These are phyloP conservation scores for Helenozyma baotianmanensis DNA, from an alignment of 805 yeast genomes.

Conservation along the genomic window DNA sequence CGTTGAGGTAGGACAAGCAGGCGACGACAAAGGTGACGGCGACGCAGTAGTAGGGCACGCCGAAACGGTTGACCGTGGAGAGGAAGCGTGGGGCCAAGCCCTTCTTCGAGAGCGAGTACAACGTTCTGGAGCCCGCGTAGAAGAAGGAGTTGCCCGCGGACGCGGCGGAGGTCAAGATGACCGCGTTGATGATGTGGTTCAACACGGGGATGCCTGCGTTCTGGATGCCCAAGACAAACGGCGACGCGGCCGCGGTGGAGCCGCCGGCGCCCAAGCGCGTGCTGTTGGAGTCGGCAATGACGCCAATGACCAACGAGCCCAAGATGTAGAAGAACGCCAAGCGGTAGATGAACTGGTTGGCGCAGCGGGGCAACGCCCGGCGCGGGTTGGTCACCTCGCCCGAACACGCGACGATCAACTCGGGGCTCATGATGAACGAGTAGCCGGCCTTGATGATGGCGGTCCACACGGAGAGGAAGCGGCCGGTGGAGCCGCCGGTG, in stretches of 20 bases:
- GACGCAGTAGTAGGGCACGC: constrained; percentile 39
- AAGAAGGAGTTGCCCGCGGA: constrained; percentile 24
- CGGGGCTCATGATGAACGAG: constrained; percentile 40
- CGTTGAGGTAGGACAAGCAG: constrained; percentile 51
- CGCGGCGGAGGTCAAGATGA: constrained; percentile 61
- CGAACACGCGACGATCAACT: constrained; percentile 48
- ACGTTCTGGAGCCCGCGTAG: constrained; percentile 16
- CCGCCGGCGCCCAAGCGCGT: constrained; percentile 19
- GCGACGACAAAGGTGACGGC: constrained; percentile 31
- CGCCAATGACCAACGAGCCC: constrained; percentile 39
- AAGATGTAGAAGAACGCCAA: constrained; percentile 36
- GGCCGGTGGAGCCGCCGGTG: constrained; percentile 24
- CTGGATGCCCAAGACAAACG: constrained; percentile 81
- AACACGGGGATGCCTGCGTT: constrained; percentile 58
- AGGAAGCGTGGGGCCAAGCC: constrained; percentile 16
- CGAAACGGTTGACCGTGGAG: constrained; percentile 33
- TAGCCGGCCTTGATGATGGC: constrained; percentile 25
- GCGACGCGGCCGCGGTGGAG: constrained; percentile 59
- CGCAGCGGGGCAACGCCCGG: constrained; percentile 57
- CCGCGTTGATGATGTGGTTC: constrained; percentile 76
- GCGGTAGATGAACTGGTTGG: constrained; percentile 53
- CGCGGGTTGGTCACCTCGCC: constrained; percentile 61
- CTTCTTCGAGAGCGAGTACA: constrained; percentile 15
- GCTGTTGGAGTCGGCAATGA: constrained; percentile 29
- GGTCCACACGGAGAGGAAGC: constrained; percentile 21